Evolutionary conservation across 164 flowering plant species (phyloP).

Genomic region (Magnolia sinica): DNA sequence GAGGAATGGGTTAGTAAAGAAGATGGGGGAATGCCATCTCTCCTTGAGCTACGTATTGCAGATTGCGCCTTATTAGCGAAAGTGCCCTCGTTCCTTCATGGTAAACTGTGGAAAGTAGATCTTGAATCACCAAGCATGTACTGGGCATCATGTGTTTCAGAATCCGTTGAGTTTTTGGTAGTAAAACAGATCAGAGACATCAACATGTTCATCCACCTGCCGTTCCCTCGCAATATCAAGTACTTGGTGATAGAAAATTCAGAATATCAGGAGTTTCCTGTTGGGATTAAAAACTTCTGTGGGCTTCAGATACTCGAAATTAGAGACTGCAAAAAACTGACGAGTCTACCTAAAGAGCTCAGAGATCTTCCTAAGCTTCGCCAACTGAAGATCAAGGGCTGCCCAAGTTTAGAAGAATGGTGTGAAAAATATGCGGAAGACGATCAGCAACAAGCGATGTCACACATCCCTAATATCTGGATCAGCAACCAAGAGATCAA

Average conservation of each 20-base stretch:
- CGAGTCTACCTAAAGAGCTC: background rate
- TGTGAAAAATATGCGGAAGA: no score
- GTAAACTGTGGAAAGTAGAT: background rate
- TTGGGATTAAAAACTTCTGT: background rate
- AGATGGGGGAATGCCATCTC: background rate
- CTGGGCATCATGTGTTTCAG: no score
- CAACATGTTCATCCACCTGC: conserved; percentile 17
- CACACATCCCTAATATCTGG: no score
- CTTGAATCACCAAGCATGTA: conserved; percentile 9
- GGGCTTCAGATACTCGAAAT: background rate
- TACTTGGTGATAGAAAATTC: background rate
- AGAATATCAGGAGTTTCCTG: background rate
- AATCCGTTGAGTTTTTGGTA: no score
- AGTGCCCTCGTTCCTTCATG: background rate
- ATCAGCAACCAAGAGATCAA: no score
- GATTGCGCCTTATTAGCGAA: background rate
- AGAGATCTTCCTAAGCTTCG: background rate
- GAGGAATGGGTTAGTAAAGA: conserved; percentile 19
- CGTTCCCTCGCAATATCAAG: background rate
- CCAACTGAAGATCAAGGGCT: no score
- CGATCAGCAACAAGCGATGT: no score
- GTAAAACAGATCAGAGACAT: no score
- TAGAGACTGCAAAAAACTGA: background rate
- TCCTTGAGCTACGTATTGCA: background rate
- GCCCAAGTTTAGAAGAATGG: no score